phyloP scores from a whole-genome alignment of 495 filamentous ascomycete genomes.

The Aspergillus kassunensis region DNA sequence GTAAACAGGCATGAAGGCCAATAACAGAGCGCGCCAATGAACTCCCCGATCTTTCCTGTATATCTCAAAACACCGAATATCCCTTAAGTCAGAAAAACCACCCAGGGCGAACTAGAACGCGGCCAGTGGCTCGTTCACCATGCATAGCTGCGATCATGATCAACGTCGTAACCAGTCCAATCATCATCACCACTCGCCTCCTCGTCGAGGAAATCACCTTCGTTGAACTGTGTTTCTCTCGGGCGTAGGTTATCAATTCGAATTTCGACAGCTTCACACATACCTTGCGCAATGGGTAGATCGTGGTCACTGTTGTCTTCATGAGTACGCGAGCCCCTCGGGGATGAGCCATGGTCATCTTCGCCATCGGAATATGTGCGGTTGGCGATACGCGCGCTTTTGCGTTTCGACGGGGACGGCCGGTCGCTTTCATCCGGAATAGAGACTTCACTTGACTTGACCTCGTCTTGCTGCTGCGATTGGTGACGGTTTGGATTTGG shows the following conservation, averaged over 20 bases:
- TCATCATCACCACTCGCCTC: slow-evolving; percentile 72
- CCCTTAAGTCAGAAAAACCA: too few species aligned
- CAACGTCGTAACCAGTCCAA: slow-evolving; percentile 56
- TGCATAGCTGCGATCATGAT: slow-evolving; percentile 23
- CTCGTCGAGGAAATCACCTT: slow-evolving; percentile 75
- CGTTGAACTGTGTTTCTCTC: slow-evolving; percentile 64
- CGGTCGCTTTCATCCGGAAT: background rate
- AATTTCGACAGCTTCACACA: slow-evolving; percentile 77
- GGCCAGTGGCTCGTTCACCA: slow-evolving; percentile 21
- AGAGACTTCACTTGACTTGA: background rate
- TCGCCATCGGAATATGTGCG: slow-evolving; percentile 22
- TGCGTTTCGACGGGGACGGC: slow-evolving; percentile 32
- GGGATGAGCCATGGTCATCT: slow-evolving; percentile 5
- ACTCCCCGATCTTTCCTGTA: background rate
- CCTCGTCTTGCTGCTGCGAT: background rate
- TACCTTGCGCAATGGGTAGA: slow-evolving; percentile 57
- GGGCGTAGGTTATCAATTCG: slow-evolving; percentile 80
- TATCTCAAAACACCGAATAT: too few species aligned
- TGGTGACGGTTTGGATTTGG: slow-evolving; percentile 40
- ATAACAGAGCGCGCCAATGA: too few species aligned
- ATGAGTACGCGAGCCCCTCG: background rate
- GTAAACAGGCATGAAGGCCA: too few species aligned
- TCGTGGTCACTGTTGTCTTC: slow-evolving; percentile 18
- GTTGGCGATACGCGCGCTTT: slow-evolving; percentile 39
- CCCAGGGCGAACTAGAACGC: too few species aligned